These are phyloP conservation scores for Guadua angustifolia DNA, from an alignment of 176 grass and related monocot genomes.

Conservation along the genomic window DNA sequence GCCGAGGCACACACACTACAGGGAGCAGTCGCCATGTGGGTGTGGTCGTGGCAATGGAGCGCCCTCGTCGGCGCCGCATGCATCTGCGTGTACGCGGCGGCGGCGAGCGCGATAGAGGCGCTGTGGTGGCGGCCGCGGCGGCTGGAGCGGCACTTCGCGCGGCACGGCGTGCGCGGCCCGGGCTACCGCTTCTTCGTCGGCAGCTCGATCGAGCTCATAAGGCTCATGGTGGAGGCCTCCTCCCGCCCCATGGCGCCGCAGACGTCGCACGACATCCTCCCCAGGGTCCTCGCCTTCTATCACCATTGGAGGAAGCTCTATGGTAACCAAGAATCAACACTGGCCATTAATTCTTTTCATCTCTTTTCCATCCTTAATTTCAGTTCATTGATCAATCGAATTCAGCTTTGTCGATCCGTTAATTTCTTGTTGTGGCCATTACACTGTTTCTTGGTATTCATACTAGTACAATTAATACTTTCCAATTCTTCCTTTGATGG, in stretches of 20 bases:
- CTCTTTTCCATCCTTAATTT: neutral
- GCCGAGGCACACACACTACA: neutral
- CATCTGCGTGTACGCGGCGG: slow-evolving; percentile 31
- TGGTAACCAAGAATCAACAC: neutral
- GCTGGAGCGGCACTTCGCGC: slow-evolving; percentile 72
- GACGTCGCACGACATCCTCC: slow-evolving; percentile 76
- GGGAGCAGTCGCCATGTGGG: slow-evolving; percentile 19
- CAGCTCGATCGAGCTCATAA: slow-evolving; percentile 74
- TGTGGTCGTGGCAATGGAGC: slow-evolving; percentile 24
- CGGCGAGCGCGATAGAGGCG: slow-evolving; percentile 54
- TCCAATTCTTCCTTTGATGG: neutral
- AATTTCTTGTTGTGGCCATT: neutral
- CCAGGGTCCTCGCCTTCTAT: slow-evolving; percentile 90
- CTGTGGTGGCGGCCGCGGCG: slow-evolving; percentile 81
- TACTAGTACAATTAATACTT: neutral
- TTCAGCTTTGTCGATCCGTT: neutral
- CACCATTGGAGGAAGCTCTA: slow-evolving; percentile 92
- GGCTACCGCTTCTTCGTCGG: slow-evolving; percentile 91
- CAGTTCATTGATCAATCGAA: neutral
- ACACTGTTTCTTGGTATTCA: neutral
- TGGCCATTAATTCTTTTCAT: neutral
- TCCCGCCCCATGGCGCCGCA: slow-evolving; percentile 59
- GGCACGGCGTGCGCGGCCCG: slow-evolving; percentile 73
- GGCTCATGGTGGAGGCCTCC: slow-evolving; percentile 71
- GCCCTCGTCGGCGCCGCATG: slow-evolving; percentile 43